Evolutionary conservation across 2,329 filamentous ascomycete species (phyloP), one percentile per base, ranked within the genome.

Genomic region (Tolypocladium tundrense): DNA sequence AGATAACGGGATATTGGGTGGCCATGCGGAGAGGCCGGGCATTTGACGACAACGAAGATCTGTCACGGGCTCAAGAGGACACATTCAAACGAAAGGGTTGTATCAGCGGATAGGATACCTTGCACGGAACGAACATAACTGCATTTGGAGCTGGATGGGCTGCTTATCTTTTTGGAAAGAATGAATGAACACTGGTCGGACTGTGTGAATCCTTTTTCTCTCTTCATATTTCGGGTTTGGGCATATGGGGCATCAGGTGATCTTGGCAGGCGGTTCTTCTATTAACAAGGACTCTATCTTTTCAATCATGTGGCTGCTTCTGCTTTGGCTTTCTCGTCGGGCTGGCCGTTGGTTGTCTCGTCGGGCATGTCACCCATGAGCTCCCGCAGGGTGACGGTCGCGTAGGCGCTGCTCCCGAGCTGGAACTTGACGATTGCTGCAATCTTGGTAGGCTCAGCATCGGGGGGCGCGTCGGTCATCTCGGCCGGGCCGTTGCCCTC

Each of bases 311-410:
- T n/a, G 8, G 53, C 40, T 33, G 19, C 40, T 21, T 48, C 41
- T 31, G 16, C 50, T 37, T 21, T 33, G 1, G 39, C 2, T 4
- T 39, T 35, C n/a, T 58, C 43, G 24, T 19, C 51, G 50, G 51
- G 31, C 4, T 39, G 27, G 37, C 6, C 19, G 51, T 51, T 51
- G 40, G 39, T 48, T 24, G 62, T 59, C 43, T 64, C 63, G 55
- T 72, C 68, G 9, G 67, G 67, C 19, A 68, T 63, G 31, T 75
- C 72, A n/a, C 75, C 75, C 78, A 90, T 91, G 61, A 95, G 72
- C 73, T 95, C 90, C 56, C 90, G 77, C 62, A 95, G 70, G 14
- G 88, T 88, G 78, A 95, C 90, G 0, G 90, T 95, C 0, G 90
- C 90, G 73, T 95, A 95, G 67, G 90, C 88, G 67, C 88, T 91